Percentiles rank a stretch among this genome's conserved stretches.
phyloP scores from a whole-genome alignment of 176 grass and related monocot species.

The Dactylis glomerata region DNA sequence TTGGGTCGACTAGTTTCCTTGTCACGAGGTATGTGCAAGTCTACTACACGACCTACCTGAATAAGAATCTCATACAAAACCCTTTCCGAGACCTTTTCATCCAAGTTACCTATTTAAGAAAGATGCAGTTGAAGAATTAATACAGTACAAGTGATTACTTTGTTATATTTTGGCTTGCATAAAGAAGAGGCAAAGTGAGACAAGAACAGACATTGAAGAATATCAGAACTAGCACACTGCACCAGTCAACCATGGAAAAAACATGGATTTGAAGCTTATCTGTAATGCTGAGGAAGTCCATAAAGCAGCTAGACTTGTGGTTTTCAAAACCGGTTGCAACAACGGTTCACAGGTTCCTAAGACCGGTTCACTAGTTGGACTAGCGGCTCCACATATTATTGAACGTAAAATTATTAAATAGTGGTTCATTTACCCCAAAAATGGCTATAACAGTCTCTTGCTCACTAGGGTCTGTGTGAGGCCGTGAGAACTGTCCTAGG shows the following conservation, averaged over 20 bases:
- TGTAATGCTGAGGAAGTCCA: not conserved
- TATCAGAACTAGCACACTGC: not conserved
- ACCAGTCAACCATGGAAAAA: not conserved
- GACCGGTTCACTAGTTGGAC: not conserved
- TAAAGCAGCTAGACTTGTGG: not conserved
- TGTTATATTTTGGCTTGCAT: not conserved
- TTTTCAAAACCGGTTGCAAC: not conserved
- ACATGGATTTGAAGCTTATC: not conserved
- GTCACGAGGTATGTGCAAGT: slow-evolving; percentile 92
- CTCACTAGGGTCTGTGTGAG: not conserved
- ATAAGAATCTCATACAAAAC: slow-evolving; percentile 96
- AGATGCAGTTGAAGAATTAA: slow-evolving; percentile 30
- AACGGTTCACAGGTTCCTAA: not conserved
- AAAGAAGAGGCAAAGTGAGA: not conserved
- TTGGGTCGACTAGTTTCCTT: slow-evolving; percentile 89
- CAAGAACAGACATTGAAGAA: slow-evolving; percentile 2
- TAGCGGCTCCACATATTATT: not conserved
- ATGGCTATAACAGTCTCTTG: not conserved
- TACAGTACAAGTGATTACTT: not conserved
- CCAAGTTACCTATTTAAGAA: slow-evolving; percentile 88
- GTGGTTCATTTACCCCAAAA: not conserved
- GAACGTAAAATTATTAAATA: not conserved
- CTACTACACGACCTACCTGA: slow-evolving; percentile 89
- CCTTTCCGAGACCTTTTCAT: slow-evolving; percentile 84
- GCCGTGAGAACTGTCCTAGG: not conserved